Percentiles rank a stretch among this genome's conserved stretches.
These are phyloP conservation scores for Pichia nanzhaoensis DNA, from an alignment of 805 yeast species.

Conservation along the genomic window DNA sequence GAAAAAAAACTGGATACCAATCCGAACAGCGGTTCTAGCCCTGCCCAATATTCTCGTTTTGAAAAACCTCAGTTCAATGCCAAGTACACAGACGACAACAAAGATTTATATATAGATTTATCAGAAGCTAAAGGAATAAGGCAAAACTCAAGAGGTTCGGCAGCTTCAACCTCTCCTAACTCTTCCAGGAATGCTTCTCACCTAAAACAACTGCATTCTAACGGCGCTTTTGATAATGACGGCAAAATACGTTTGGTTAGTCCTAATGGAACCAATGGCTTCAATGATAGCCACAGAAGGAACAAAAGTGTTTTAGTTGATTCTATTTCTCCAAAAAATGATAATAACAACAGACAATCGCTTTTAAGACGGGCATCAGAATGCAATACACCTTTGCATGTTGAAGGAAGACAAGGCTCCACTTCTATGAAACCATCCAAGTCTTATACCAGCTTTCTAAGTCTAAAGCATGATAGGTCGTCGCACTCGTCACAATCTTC, in stretches of 20 bases:
- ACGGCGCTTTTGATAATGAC: not conserved
- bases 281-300: not conserved
- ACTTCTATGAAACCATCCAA: conserved; percentile 9
- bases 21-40: too few relatives aligned
- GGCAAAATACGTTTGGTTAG: not conserved
- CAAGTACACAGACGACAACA: conserved; percentile 15
- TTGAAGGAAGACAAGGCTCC: not conserved
- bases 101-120: not conserved
- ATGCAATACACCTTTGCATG: not conserved
- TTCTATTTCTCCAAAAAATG: too few relatives aligned
- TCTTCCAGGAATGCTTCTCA: conserved; percentile 19
- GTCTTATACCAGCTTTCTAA: conserved; percentile 28
- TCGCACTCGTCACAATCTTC: conserved; percentile 12
- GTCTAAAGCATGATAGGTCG: conserved; percentile 10
- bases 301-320: too few relatives aligned
- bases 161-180: conserved; percentile 15
- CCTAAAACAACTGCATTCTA: not conserved
- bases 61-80: conserved; percentile 16
- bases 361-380: not conserved
- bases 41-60: not conserved
- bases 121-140: not conserved
- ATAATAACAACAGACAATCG: too few relatives aligned
- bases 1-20: too few relatives aligned
- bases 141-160: conserved; percentile 8
- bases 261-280: not conserved